Evolutionary conservation across 129 eudicot species (phyloP).

Genomic region (Chrysanthemum lavandulifolium): DNA sequence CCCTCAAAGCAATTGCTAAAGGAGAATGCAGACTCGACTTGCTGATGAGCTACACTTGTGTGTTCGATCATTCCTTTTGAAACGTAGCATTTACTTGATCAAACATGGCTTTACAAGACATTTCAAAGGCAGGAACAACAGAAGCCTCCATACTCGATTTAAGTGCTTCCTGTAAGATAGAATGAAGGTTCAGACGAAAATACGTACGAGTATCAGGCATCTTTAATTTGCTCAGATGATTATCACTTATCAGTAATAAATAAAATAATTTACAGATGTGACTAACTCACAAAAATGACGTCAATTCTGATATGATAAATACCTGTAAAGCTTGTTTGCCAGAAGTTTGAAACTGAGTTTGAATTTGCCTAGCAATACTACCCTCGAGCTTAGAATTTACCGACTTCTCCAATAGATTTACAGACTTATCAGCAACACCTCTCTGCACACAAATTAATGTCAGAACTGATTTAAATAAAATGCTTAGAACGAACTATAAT

Average conservation of each 20-base stretch:
- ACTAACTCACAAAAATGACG: too few relatives aligned
- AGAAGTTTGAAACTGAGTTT: constrained; percentile 90
- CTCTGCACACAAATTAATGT: constrained; percentile 50
- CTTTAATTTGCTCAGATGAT: too few relatives aligned
- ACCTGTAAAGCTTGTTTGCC: constrained; percentile 99
- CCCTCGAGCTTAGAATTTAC: constrained; percentile 84
- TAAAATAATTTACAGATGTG: too few relatives aligned
- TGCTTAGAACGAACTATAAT: neutral
- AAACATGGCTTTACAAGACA: constrained; percentile 92
- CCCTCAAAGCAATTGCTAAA: constrained; percentile 81
- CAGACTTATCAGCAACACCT: constrained; percentile 91
- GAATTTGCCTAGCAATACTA: constrained; percentile 82
- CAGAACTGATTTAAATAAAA: constrained; percentile 9
- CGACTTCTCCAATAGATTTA: constrained; percentile 82
- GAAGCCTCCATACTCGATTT: constrained; percentile 74
- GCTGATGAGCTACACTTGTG: constrained; percentile 60
- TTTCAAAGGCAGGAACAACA: constrained; percentile 88
- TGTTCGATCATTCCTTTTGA: constrained; percentile 88
- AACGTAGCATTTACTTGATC: constrained; percentile 90
- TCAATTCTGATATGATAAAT: neutral
- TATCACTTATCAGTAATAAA: too few relatives aligned
- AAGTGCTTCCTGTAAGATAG: constrained; percentile 67
- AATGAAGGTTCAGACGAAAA: neutral
- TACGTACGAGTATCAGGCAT: too few relatives aligned
- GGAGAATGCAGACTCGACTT: constrained; percentile 72